These are phyloP conservation scores for Lentinula guzmanii DNA, from an alignment of 768 basidiomycete species.

Conservation along the genomic window DNA sequence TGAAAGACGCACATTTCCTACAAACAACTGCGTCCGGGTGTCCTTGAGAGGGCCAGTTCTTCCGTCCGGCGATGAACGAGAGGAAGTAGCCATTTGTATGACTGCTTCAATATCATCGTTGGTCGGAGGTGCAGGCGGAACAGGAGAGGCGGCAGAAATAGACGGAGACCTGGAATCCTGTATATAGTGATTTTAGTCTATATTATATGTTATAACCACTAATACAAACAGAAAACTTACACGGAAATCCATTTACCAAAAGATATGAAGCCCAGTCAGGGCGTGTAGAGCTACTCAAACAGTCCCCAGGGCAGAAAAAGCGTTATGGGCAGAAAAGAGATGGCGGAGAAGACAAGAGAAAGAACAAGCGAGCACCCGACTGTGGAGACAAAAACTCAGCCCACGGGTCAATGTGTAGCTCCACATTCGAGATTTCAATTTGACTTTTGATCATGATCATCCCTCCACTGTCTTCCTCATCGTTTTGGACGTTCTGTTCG, in stretches of 20 bases:
- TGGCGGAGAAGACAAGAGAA: not conserved
- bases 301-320: not conserved
- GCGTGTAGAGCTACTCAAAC: not conserved
- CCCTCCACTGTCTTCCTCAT: not conserved
- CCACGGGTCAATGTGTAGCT: slow-evolving; percentile 3
- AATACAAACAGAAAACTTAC: slow-evolving; percentile 6
- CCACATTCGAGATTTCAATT: slow-evolving; percentile 3
- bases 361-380: not conserved
- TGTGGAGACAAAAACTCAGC: slow-evolving; percentile 3
- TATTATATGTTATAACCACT: not conserved
- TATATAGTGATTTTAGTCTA: not conserved
- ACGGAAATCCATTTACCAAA: slow-evolving; percentile 14
- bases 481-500: not conserved
- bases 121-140: slow-evolving; percentile 33
- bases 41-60: slow-evolving; percentile 54
- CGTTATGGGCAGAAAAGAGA: not conserved
- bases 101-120: slow-evolving; percentile 90
- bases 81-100: slow-evolving; percentile 85
- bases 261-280: slow-evolving; percentile 10
- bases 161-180: slow-evolving; percentile 9
- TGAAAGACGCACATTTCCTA: slow-evolving; percentile 74
- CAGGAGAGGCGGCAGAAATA: slow-evolving; percentile 8
- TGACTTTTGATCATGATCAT: not conserved
- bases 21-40: slow-evolving; percentile 91
- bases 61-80: slow-evolving; percentile 45